Evolutionary conservation across 2,329 filamentous ascomycete species (phyloP), one percentile per base, ranked within the genome.

Genomic region (Ascocoryne sarcoides): DNA sequence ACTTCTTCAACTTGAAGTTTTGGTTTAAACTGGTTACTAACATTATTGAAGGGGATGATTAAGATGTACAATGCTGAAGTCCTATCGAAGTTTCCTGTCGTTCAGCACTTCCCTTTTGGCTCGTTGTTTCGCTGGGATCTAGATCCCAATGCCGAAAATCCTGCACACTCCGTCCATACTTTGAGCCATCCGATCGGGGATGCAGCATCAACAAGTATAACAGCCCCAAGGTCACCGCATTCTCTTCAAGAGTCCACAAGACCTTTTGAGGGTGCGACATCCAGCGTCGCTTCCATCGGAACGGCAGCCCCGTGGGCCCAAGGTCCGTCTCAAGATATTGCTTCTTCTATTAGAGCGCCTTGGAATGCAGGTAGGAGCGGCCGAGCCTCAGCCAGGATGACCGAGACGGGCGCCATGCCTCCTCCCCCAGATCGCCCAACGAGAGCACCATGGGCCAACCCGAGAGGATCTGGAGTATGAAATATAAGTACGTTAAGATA

Each of bases 31-130:
- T 30, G 19, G 10, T 9, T 35, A 19, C 40, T 42, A 16, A 45
- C 19, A 34, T 20, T 40, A 16, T 18, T n/a, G 7, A 44, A 83
- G 80, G 92, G 92, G 37, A 96, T 98, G 92, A 78, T 98, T 56
- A 98, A 96, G 65, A 98, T 98, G 92, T 98, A 90, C 66, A 88
- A 93, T 51, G 92, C 86, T 14, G 92, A 98, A 66, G 92, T 98
- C 3, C 70, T 98, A 10, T 86, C 84, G 29, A 98, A 98, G 62
- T 95, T 95, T 58, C 92, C 92, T 2, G 92, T 98, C 2, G 87
- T 98, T n/a, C 92, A 98, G 63, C 92, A 98, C 63, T 96, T 92
- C 51, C 76, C 73, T 2, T 90, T 92, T 51, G 85, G 85, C 18
- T 82, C 79, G 4, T 65, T 92, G n/a, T 87, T 90, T 58, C 76